phyloP scores from a whole-genome alignment of 177 flowering plant species.

The Vitis hybrid region DNA sequence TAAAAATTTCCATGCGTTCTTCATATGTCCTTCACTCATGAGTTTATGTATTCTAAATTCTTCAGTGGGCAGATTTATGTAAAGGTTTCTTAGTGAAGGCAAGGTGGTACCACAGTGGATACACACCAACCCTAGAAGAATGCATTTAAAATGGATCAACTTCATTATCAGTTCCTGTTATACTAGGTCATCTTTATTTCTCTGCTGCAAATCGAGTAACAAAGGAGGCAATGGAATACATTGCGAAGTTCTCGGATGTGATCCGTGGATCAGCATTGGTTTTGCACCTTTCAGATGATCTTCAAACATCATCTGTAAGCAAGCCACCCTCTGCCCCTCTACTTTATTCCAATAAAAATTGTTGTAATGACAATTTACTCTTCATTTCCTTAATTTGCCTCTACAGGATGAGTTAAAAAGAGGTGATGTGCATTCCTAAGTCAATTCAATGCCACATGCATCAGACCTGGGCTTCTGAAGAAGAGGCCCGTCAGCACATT shows the following conservation, averaged over 20 bases:
- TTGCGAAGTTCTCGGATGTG: constrained; percentile 4
- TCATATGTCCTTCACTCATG: too few species aligned
- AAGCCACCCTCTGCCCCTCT: background rate
- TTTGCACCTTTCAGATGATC: constrained; percentile 8
- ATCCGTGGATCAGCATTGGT: background rate
- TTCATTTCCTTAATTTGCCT: background rate
- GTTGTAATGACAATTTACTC: background rate
- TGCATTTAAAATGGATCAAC: constrained; percentile 35
- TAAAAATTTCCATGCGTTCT: too few species aligned
- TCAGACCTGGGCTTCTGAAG: constrained; percentile 24
- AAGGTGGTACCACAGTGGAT: constrained; percentile 33
- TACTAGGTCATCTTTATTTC: constrained; percentile 26
- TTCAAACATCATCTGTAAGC: constrained; percentile 13
- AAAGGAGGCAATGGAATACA: constrained; percentile 13
- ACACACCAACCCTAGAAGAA: constrained; percentile 31
- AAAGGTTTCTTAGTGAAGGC: constrained; percentile 36
- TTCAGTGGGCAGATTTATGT: constrained; percentile 39
- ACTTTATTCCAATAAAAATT: background rate
- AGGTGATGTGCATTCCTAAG: constrained; percentile 24
- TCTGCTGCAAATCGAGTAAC: constrained; percentile 15
- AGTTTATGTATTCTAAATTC: background rate
- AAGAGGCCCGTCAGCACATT: constrained; percentile 15
- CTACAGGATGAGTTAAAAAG: constrained; percentile 19
- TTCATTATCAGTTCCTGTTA: constrained; percentile 26
- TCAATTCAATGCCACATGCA: constrained; percentile 13